Base-by-base conservation (phyloP, 352 stramenopile species). In the Phytophthora pistaciae region DNA sequence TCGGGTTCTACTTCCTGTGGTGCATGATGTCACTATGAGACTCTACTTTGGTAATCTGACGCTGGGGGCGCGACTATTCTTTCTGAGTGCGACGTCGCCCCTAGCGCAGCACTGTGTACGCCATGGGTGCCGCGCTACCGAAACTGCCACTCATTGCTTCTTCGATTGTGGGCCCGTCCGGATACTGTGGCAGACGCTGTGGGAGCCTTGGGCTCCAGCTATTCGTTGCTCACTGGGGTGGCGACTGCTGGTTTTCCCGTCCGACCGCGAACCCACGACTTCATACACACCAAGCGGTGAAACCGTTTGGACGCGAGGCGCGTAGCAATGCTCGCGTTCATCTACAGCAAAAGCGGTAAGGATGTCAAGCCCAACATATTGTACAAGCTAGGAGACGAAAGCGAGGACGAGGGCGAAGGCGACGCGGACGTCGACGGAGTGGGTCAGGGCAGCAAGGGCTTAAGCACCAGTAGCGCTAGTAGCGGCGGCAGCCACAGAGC, bases 261-360 rank as follows among this genome's bases (percentile, higher is more conserved):
- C 36, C 14, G 36, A 44, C 10, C 36, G 36, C 14, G 11, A 44
- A 62, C 61, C 3, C 53, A 62, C 20, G 52, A 56, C n/a, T 68
- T 62, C 21, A 60, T 68, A 8, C 38, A 56, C 14, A 68, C 38
- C 16, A 68, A 68, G 53, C 40, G 53, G 16, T 38, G 42, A 3
- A 68, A 48, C 18, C n/a, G 61, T 9, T 21, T 68, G 42, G 52
- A 33, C 29, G n/a, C 23, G 7, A 16, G 5, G 14, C 52, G 42
- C 14, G 38, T 55, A 14, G 52, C 62, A 14, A 58, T 40, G 18
- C 18, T 62, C 7, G 52, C 27, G 16, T 62, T 62, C 40, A 57
- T 57, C 29, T 68, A 61, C 27, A 56, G 40, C 40, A 68, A 68
- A 14, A 33, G 49, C 20, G 53, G 23, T 48, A 66, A 66, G 49